Evolutionary conservation across 495 filamentous ascomycete genomes (phyloP), one percentile per base, ranked within the genome.

Genomic region (Aspergillus baeticus): DNA sequence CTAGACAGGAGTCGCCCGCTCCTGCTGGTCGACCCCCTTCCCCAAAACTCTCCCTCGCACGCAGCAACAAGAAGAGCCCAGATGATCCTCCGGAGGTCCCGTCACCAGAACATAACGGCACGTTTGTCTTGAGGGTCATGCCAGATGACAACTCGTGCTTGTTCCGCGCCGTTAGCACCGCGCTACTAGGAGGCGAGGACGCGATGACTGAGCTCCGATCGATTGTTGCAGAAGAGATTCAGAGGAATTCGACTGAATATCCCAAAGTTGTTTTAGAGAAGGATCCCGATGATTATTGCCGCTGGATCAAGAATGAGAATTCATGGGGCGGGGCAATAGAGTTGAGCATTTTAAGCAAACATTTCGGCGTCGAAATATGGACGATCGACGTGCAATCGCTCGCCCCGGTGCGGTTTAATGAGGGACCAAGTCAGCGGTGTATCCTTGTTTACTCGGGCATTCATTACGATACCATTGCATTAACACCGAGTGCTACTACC

Each of bases 61-160:
- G 61, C 44, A 57, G 57, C 6, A 38, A 54, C 46, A 59, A 58
- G 8, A 42, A 60, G 41, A 51, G 39, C 18, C 59, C 69, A 6
- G 74, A 75, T 23, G 89, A 92, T 60, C 83, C 88, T 6, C 89
- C 89, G 0, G 87, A 90, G 63, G 66, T 90, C n/a, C 74, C 83
- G 0, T 73, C 90, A 3, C 77, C 84, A 20, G 73, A 79, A 18
- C 84, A 82, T 50, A 74, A 74, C 10, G 85, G 85, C 22, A 89
- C 83, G 0, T 72, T 92, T 22, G 85, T 96, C 26, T 83, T 97
- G 5, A 86, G 94, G 2, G 90, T 98, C 33, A 97, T 98, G 94
- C 90, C 92, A 10, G 94, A 97, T 65, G 94, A 98, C 68, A 97
- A 97, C 70, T 89, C 85, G 41, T 98, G 94, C 70, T 85, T 98